A percentile compares a stretch with the other conserved stretches of the same genome.
Evolutionary conservation across 805 yeast species (phyloP).

Genomic region (Lipomyces mesembrius): DNA sequence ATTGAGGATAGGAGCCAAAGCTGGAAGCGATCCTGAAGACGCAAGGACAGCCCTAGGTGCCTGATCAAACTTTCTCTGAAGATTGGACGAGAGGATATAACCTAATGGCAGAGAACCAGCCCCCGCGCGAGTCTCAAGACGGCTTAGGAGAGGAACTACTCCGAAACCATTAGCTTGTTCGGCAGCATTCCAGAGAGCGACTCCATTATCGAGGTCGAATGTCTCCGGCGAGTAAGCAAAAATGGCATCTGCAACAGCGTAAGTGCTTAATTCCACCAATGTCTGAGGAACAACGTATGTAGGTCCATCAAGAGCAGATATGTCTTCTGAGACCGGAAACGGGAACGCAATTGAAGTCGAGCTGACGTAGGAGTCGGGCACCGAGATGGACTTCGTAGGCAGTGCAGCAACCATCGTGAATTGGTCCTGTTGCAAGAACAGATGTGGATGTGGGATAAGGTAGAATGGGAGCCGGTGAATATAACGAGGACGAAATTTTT

Average conservation of each 20-base stretch:
- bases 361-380: slow-evolving; percentile 6
- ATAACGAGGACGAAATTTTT: background rate
- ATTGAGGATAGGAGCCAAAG: slow-evolving; percentile 66
- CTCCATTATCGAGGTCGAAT: slow-evolving; percentile 61
- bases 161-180: slow-evolving; percentile 59
- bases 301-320: slow-evolving; percentile 32
- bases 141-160: slow-evolving; percentile 63
- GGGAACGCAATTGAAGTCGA: slow-evolving; percentile 20
- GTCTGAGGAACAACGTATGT: slow-evolving; percentile 32
- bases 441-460: background rate
- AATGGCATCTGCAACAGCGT: slow-evolving; percentile 45
- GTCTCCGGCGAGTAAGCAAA: slow-evolving; percentile 75
- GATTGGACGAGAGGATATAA: slow-evolving; percentile 50
- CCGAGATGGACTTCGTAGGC: slow-evolving; percentile 3
- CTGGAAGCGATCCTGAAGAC: slow-evolving; percentile 69
- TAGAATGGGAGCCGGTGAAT: background rate
- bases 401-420: slow-evolving; percentile 9
- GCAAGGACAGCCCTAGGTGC: slow-evolving; percentile 56
- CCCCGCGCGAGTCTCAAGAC: slow-evolving; percentile 73
- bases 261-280: slow-evolving; percentile 38
- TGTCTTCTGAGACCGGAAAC: slow-evolving; percentile 27
- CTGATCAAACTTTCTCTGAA: slow-evolving; percentile 26
- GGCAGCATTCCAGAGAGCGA: slow-evolving; percentile 63
- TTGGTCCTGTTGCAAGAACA: background rate
- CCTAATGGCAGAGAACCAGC: slow-evolving; percentile 83